Evolutionary conservation across 129 eudicot species (phyloP), one percentile per base, ranked within the genome.

Genomic region (Rutidosis leptorrhynchoides): DNA sequence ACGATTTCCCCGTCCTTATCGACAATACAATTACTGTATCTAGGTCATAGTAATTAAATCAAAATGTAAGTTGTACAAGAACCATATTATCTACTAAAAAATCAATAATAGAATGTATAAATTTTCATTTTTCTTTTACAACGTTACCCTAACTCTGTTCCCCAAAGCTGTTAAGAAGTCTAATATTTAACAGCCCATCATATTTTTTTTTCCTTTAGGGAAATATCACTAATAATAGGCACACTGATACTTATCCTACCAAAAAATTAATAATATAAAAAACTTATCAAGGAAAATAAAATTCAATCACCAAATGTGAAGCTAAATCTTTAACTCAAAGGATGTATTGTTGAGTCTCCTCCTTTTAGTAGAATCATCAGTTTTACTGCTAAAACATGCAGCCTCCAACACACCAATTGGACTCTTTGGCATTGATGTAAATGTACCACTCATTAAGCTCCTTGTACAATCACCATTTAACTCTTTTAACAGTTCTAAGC

Each of bases 391-490:
- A 57, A 74, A 64, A 58, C 81, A 80, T 48, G 81, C 77, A 30
- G 83, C 83, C 78, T 83, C 83, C 56, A 80, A 63, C 73, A 83
- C 82, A 72, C 83, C 86, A 45, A 66, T 81, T 58, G 86, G 79
- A 55, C 83, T 75, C 32, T 84, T 77, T 22, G 82, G 83, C 69
- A 84, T 74, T 30, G 74, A 66, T 42, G 72, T 19, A n/a, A 64
- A 61, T 71, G 69, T 75, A 48, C 66, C 22, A 74, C 52, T 46
- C 37, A 15, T 65, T 51, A 55, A 55, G 67, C 76, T 64, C 65
- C 32, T 55, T 9, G 66, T 64, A 45, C 71, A 74, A 28, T 57
- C 57, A 71, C 70, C 67, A 22, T 20, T 55, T 28, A 78, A 64
- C 56, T 56, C 82, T 23, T 77, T 58, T 33, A 80, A 64, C 72